These are phyloP conservation scores for Aspergillus fumigatiaffinis DNA, from an alignment of 2,329 filamentous ascomycete species.

Conservation along the genomic window DNA sequence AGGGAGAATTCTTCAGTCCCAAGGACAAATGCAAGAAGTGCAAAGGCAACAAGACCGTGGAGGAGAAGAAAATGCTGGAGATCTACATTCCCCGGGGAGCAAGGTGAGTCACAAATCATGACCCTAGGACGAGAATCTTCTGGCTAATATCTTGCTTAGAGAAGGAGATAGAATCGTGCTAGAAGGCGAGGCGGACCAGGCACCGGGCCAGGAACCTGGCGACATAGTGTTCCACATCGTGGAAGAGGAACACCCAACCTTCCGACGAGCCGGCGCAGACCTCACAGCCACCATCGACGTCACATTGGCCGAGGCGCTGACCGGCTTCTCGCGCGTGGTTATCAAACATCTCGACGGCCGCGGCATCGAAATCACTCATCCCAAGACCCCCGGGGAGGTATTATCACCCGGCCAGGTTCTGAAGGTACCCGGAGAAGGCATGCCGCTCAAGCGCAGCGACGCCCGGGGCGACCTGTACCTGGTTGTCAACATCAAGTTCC, in stretches of 20 bases:
- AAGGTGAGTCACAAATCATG: constrained; percentile 42
- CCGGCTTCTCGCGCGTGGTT: constrained; percentile 85
- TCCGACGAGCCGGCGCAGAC: constrained; percentile 79
- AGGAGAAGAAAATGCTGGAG: constrained; percentile 91
- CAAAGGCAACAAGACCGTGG: constrained; percentile 83
- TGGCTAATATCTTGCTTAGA: constrained; percentile 25
- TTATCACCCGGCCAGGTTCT: constrained; percentile 79
- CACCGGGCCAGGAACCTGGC: constrained; percentile 81
- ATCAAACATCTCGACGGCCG: constrained; percentile 90
- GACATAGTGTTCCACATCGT: constrained; percentile 88
- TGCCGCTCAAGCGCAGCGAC: constrained; percentile 87
- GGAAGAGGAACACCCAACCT: constrained; percentile 76
- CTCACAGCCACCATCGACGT: constrained; percentile 77
- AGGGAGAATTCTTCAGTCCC: constrained; percentile 84
- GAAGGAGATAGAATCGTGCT: constrained; percentile 86
- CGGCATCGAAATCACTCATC: constrained; percentile 76
- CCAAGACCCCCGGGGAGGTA: constrained; percentile 72
- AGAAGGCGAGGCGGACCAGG: constrained; percentile 90
- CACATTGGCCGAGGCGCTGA: constrained; percentile 76
- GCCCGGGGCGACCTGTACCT: constrained; percentile 82
- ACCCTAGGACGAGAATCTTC: background rate
- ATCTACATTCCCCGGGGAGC: constrained; percentile 91
- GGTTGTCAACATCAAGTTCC: constrained; percentile 80
- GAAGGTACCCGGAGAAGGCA: constrained; percentile 84
- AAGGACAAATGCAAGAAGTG: constrained; percentile 99